Evolutionary conservation across 2,329 filamentous ascomycete species (phyloP).

Genomic region (Diaporthe nobilis): DNA sequence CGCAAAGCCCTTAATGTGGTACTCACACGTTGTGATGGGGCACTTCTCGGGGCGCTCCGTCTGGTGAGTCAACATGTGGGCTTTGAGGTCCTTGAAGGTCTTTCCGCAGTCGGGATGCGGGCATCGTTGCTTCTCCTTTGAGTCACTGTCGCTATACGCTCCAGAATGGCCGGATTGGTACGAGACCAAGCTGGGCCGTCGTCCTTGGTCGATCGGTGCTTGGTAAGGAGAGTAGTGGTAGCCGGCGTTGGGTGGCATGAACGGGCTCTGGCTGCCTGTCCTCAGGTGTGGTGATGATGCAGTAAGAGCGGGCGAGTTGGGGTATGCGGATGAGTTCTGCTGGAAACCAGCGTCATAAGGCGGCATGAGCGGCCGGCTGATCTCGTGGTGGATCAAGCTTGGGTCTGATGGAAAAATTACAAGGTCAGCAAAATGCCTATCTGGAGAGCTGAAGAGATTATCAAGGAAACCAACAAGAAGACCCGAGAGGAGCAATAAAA

Average conservation of each 20-base stretch:
- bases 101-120: slow-evolving; percentile 87
- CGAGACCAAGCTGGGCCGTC: slow-evolving; percentile 79
- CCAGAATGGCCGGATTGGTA: slow-evolving; percentile 75
- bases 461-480: slow-evolving; percentile 67
- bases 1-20: slow-evolving; percentile 92
- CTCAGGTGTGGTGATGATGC: slow-evolving; percentile 65
- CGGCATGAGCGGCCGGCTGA: slow-evolving; percentile 64
- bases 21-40: slow-evolving; percentile 92
- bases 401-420: slow-evolving; percentile 60
- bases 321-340: slow-evolving; percentile 61
- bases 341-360: slow-evolving; percentile 65
- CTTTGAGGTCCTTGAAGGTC: slow-evolving; percentile 91
- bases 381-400: slow-evolving; percentile 69
- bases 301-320: slow-evolving; percentile 75
- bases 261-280: slow-evolving; percentile 76
- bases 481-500: slow-evolving; percentile 65
- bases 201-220: slow-evolving; percentile 61
- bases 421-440: slow-evolving; percentile 53
- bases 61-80: slow-evolving; percentile 95
- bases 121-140: slow-evolving; percentile 80
- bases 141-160: slow-evolving; percentile 72
- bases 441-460: slow-evolving; percentile 45
- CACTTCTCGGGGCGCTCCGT: slow-evolving; percentile 94
- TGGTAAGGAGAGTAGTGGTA: slow-evolving; percentile 69
- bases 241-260: slow-evolving; percentile 56